Evolutionary conservation across 805 yeast species (phyloP).

Genomic region (Suhomyces faveliae): DNA sequence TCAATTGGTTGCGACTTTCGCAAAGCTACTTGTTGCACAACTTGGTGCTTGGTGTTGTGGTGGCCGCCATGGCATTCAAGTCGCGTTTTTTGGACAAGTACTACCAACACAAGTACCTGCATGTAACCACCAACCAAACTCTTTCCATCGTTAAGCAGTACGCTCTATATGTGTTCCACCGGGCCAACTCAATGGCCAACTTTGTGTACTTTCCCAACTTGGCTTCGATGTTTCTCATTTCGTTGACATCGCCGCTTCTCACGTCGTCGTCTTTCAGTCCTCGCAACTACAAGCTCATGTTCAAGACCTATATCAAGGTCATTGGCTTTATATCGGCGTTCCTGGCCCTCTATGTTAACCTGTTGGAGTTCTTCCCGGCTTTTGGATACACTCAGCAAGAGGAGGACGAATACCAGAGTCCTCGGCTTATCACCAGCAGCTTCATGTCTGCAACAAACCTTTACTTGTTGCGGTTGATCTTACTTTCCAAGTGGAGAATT

Average conservation of each 20-base stretch:
- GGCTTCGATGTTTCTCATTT: slow-evolving; percentile 32
- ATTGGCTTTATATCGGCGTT: slow-evolving; percentile 38
- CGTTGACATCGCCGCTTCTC: slow-evolving; percentile 33
- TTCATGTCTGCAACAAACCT: slow-evolving; percentile 30
- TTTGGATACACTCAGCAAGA: slow-evolving; percentile 11
- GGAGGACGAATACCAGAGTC: not conserved
- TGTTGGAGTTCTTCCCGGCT: slow-evolving; percentile 20
- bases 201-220: slow-evolving; percentile 38
- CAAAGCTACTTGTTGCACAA: slow-evolving; percentile 28
- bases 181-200: slow-evolving; percentile 31
- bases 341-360: slow-evolving; percentile 23
- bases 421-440: slow-evolving; percentile 17
- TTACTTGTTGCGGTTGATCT: slow-evolving; percentile 32
- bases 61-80: slow-evolving; percentile 21
- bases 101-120: slow-evolving; percentile 19
- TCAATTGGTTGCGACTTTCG: slow-evolving; percentile 31
- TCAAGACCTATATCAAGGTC: slow-evolving; percentile 33
- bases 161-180: slow-evolving; percentile 18
- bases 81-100: slow-evolving; percentile 21
- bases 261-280: slow-evolving; percentile 9
- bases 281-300: slow-evolving; percentile 22
- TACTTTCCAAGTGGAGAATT: slow-evolving; percentile 44
- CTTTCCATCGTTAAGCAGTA: slow-evolving; percentile 18
- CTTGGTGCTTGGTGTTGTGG: slow-evolving; percentile 16
- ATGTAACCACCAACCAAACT: not conserved